Conservation (phyloP, 208 protist species). For the Leptomonas pyrrhocoris region DNA sequence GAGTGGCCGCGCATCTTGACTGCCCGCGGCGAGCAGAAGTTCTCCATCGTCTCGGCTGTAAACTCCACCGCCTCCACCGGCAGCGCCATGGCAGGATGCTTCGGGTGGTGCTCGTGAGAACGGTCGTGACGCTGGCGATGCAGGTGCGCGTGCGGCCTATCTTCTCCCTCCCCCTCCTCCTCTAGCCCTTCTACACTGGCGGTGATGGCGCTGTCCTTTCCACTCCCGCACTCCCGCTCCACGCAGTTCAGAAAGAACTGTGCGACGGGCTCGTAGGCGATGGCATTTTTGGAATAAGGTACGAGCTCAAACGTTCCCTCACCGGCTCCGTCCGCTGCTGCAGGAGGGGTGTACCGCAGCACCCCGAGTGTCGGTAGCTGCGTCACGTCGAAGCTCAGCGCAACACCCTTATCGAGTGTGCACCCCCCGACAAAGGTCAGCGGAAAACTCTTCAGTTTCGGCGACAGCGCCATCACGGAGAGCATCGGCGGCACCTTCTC, state of each 20-base stretch:
- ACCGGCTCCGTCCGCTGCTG: background rate
- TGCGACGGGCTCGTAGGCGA: constrained; percentile 76
- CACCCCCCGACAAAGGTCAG: constrained; percentile 70
- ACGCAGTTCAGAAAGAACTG: constrained; percentile 61
- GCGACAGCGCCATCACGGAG: constrained; percentile 75
- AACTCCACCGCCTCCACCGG: constrained; percentile 36
- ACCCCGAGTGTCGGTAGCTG: constrained; percentile 65
- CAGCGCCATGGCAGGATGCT: constrained; percentile 15
- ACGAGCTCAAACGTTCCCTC: constrained; percentile 40
- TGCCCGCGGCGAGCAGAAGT: constrained; percentile 54
- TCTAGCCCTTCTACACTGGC: constrained; percentile 12
- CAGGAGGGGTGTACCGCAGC: constrained; percentile 29
- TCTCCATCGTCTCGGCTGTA: constrained; percentile 27
- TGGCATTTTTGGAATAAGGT: constrained; percentile 40
- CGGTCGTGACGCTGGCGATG: constrained; percentile 1
- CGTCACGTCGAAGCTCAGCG: constrained; percentile 47
- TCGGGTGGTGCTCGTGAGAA: background rate
- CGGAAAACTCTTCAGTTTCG: constrained; percentile 65
- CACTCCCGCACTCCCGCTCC: constrained; percentile 7
- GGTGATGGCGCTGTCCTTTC: background rate
- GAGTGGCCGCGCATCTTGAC: constrained; percentile 28
- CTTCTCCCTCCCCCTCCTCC: background rate
- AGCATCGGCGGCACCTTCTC: constrained; percentile 78
- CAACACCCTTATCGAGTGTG: constrained; percentile 21
- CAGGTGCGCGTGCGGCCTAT: background rate